phyloP scores from a whole-genome alignment of 2,329 filamentous ascomycete species.

The Cordyceps fumosorosea region DNA sequence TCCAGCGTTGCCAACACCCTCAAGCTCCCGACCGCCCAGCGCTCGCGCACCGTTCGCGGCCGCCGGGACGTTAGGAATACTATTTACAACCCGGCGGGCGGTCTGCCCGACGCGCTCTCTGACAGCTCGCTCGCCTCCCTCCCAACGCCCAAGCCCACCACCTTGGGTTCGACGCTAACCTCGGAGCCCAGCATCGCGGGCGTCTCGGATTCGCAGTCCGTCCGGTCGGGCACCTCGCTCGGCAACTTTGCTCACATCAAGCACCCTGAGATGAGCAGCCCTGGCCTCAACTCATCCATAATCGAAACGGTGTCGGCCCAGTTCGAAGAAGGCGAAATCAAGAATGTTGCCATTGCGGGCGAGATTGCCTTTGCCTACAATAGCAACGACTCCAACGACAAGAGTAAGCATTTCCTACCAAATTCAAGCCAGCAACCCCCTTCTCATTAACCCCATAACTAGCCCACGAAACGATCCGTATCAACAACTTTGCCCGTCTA shows the following conservation, averaged over 20 bases:
- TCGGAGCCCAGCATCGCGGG: conserved; percentile 55
- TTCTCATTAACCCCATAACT: conserved; percentile 6
- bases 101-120: conserved; percentile 28
- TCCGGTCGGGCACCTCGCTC: conserved; percentile 79
- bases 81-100: conserved; percentile 61
- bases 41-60: conserved; percentile 72
- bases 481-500: conserved; percentile 82
- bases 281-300: conserved; percentile 80
- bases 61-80: conserved; percentile 89
- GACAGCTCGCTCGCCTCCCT: conserved; percentile 23
- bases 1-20: conserved; percentile 71
- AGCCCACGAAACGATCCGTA: conserved; percentile 63
- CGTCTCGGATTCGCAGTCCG: conserved; percentile 80
- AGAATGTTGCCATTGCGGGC: conserved; percentile 68
- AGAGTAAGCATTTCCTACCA: conserved; percentile 34
- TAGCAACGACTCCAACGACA: conserved; percentile 37
- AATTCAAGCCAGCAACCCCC: not conserved
- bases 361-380: conserved; percentile 88
- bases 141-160: conserved; percentile 30
- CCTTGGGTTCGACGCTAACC: conserved; percentile 48
- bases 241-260: conserved; percentile 61
- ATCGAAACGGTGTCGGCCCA: conserved; percentile 86
- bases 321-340: conserved; percentile 68
- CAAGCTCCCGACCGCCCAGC: conserved; percentile 59
- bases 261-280: conserved; percentile 73